phyloP scores from a whole-genome alignment of 1,284 basidiomycete species.

The Tetrapyrgos nigripes region DNA sequence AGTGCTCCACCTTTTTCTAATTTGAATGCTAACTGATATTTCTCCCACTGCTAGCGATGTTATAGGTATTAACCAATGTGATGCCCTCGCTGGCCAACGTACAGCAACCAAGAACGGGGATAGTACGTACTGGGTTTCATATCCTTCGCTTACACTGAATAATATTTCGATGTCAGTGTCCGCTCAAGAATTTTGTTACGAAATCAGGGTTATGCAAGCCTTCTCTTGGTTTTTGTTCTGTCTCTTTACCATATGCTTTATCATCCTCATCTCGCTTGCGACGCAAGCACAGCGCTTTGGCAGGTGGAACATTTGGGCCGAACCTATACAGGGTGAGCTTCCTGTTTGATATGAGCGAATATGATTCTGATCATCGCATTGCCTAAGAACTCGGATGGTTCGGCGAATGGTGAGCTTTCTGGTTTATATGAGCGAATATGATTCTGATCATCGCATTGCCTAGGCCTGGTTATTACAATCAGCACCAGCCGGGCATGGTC shows the following conservation, averaged over 20 bases:
- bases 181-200: conserved; percentile 65
- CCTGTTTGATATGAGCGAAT: conserved; percentile 11
- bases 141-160: not conserved
- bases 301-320: conserved; percentile 42
- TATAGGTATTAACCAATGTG: conserved; percentile 71
- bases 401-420: conserved; percentile 44
- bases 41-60: conserved; percentile 59
- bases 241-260: conserved; percentile 53
- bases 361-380: not conserved
- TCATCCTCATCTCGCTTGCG: conserved; percentile 43
- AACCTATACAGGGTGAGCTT: conserved; percentile 51
- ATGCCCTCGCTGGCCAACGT: conserved; percentile 50
- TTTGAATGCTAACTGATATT: conserved; percentile 13
- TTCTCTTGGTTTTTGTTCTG: conserved; percentile 79
- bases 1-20: conserved; percentile 29
- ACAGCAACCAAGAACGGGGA: conserved; percentile 59
- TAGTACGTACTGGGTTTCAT: conserved; percentile 47
- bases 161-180: conserved; percentile 48
- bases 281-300: conserved; percentile 48
- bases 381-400: conserved; percentile 54
- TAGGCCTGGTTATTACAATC: conserved; percentile 54
- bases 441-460: not conserved
- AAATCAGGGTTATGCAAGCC: conserved; percentile 79
- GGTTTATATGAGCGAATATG: conserved; percentile 10
- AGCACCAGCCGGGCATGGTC: conserved; percentile 28